Conservation (phyloP, 148 eudicot genomes). For the Camellia lanceoleosa region DNA sequence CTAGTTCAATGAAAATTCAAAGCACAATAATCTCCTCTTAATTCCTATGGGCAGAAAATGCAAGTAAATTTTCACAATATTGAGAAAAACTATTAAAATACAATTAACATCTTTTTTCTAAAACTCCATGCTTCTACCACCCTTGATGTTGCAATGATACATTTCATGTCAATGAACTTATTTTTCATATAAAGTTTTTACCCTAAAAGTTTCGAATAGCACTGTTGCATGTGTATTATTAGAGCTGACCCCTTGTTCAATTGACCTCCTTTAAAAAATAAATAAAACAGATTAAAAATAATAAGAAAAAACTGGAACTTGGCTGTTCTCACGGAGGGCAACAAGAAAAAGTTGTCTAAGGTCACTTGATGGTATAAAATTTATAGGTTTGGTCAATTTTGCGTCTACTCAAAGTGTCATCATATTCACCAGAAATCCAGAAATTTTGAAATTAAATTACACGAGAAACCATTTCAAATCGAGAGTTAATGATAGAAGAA, state of each 20-base stretch:
- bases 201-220: neutral
- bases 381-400: neutral
- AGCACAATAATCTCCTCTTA: neutral
- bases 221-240: neutral
- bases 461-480: neutral
- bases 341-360: neutral
- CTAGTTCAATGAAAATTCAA: neutral
- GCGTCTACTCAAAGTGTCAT: neutral
- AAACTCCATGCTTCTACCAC: neutral
- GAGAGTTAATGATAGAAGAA: neutral
- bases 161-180: neutral
- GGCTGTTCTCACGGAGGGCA: neutral
- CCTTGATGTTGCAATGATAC: neutral
- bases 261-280: neutral
- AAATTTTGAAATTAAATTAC: neutral
- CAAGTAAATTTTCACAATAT: neutral
- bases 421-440: neutral
- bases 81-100: neutral
- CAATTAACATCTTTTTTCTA: neutral
- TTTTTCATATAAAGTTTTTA: neutral
- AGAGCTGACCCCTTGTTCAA: neutral
- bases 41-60: neutral
- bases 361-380: neutral
- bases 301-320: neutral
- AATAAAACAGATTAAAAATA: neutral